Conservation (phyloP, 495 filamentous ascomycete species). For the Aspergillus bridgeri region DNA sequence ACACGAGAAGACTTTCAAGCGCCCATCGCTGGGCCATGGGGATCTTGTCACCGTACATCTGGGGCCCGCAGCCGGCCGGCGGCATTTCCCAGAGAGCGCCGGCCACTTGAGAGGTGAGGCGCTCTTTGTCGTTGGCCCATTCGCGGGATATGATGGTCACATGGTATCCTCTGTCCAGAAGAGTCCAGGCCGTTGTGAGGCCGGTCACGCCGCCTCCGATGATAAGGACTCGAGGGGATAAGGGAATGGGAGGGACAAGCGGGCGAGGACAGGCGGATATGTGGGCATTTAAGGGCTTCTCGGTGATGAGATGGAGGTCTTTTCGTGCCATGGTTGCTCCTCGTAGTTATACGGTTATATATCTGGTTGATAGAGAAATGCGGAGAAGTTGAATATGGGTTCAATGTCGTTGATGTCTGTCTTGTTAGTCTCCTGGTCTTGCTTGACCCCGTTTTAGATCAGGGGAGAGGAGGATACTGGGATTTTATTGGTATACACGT, state of each 20-base stretch:
- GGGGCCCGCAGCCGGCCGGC: conserved; percentile 45
- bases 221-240: conserved; percentile 25
- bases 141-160: conserved; percentile 47
- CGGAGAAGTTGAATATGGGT: not conserved
- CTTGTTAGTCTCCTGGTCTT: not conserved
- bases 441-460: not conserved
- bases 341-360: not conserved
- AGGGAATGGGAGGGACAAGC: not conserved
- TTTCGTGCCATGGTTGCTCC: not conserved
- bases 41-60: conserved; percentile 39
- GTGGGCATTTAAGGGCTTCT: not conserved
- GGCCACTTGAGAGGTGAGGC: conserved; percentile 49
- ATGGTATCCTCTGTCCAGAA: conserved; percentile 47
- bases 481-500: not conserved
- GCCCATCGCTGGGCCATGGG: conserved; percentile 42
- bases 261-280: not conserved
- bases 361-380: too few relatives aligned
- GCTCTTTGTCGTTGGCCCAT: conserved; percentile 37
- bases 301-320: not conserved
- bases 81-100: conserved; percentile 53
- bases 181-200: conserved; percentile 41
- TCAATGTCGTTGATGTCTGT: not conserved
- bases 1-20: conserved; percentile 43
- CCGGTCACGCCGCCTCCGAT: conserved; percentile 47
- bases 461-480: not conserved